phyloP scores from a whole-genome alignment of 164 flowering plant genomes.

The Dillenia turbinata region DNA sequence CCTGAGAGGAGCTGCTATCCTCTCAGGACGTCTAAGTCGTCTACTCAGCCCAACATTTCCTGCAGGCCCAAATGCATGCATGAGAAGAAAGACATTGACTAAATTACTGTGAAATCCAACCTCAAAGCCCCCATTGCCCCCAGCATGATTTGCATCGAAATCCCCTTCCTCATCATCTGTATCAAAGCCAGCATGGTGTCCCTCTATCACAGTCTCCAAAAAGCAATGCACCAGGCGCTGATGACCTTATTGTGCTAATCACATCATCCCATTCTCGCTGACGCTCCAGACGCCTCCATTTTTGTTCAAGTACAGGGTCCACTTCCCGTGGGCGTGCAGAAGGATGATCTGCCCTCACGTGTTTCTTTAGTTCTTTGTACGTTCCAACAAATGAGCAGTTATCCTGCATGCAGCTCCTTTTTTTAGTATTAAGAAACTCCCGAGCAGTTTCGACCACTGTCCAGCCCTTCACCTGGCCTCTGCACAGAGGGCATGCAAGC shows the following conservation, averaged over 20 bases:
- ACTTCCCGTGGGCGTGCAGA: constrained; percentile 37
- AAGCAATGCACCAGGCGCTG: constrained; percentile 48
- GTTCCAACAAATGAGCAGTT: constrained; percentile 35
- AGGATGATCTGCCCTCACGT: constrained; percentile 37
- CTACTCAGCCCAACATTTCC: constrained; percentile 31
- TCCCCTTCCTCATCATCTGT: constrained; percentile 21
- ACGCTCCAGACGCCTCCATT: constrained; percentile 43
- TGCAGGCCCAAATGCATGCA: constrained; percentile 54
- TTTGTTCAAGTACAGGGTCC: constrained; percentile 40
- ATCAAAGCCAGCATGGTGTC: constrained; percentile 20
- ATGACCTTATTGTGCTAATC: constrained; percentile 44
- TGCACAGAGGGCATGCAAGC: constrained; percentile 46
- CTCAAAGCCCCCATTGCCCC: constrained; percentile 25
- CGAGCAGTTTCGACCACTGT: constrained; percentile 47
- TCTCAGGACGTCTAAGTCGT: constrained; percentile 35
- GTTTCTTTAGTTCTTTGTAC: constrained; percentile 38
- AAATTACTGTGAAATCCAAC: constrained; percentile 34
- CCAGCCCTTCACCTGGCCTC: constrained; percentile 55
- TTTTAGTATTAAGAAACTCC: constrained; percentile 35
- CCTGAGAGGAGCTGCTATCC: constrained; percentile 16
- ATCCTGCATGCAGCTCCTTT: constrained; percentile 40
- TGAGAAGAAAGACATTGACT: constrained; percentile 47
- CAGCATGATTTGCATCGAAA: constrained; percentile 19
- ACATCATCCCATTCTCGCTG: constrained; percentile 53
- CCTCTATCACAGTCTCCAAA: constrained; percentile 54